These are phyloP conservation scores for Spathaspora girioi DNA, from an alignment of 805 yeast species.

Conservation along the genomic window DNA sequence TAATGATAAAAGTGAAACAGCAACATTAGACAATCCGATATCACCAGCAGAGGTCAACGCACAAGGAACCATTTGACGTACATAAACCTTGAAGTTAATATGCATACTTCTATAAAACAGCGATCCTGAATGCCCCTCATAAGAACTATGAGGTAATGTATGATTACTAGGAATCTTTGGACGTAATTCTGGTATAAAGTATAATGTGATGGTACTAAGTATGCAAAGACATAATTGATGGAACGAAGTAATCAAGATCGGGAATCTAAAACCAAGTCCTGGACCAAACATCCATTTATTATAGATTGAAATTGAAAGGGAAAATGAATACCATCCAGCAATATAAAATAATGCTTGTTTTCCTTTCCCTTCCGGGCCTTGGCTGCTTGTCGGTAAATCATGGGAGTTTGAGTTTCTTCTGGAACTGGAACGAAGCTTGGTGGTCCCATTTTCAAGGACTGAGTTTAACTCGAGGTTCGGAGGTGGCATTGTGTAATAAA, in stretches of 20 bases:
- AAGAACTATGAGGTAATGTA: background rate
- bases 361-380: background rate
- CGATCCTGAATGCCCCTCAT: background rate
- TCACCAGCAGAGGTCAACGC: conserved; percentile 88
- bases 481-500: background rate
- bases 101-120: background rate
- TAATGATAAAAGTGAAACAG: conserved; percentile 74
- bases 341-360: conserved; percentile 29
- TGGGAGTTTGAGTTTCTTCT: background rate
- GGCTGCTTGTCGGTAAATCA: background rate
- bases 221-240: conserved; percentile 74
- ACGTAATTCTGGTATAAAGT: conserved; percentile 42
- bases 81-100: conserved; percentile 27
- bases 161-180: background rate
- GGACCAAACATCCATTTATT: conserved; percentile 97
- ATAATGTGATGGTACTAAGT: conserved; percentile 46
- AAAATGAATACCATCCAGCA: conserved; percentile 67
- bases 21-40: conserved; percentile 86
- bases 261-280: conserved; percentile 75
- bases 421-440: background rate
- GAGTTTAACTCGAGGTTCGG: background rate
- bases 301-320: conserved; percentile 70
- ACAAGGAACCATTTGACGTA: conserved; percentile 70
- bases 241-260: conserved; percentile 76
- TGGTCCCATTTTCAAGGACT: background rate